phyloP scores from a whole-genome alignment of 805 yeast genomes.

The Metschnikowia hibisci region DNA sequence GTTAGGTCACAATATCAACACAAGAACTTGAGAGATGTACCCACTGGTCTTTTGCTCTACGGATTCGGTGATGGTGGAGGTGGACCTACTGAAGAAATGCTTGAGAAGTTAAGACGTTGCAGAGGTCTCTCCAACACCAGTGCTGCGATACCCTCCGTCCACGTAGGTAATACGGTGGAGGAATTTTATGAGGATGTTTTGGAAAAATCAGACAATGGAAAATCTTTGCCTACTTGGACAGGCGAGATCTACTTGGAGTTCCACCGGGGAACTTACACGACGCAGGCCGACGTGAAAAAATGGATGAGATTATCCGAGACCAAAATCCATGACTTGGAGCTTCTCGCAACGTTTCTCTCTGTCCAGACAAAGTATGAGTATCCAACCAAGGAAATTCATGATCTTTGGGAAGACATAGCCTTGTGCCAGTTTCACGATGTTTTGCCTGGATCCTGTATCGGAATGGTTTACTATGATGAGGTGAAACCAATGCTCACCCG shows the following conservation, averaged over 20 bases:
- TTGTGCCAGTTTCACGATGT: constrained; percentile 96
- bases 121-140: constrained; percentile 82
- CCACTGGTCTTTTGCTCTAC: constrained; percentile 73
- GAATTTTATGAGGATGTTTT: constrained; percentile 71
- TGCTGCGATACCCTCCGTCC: constrained; percentile 77
- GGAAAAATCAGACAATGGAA: constrained; percentile 60
- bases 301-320: constrained; percentile 74
- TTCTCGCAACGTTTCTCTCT: constrained; percentile 74
- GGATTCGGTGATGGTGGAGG: constrained; percentile 99
- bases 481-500: constrained; percentile 73
- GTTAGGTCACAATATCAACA: constrained; percentile 75
- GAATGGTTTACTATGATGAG: constrained; percentile 78
- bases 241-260: constrained; percentile 94
- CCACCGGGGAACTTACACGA: constrained; percentile 95
- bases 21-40: constrained; percentile 76
- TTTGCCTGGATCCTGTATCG: constrained; percentile 95
- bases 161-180: constrained; percentile 73
- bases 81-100: constrained; percentile 91
- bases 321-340: constrained; percentile 80
- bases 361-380: constrained; percentile 53
- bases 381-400: constrained; percentile 65
- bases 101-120: constrained; percentile 87
- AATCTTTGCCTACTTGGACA: constrained; percentile 74
- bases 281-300: constrained; percentile 84
- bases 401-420: constrained; percentile 83